A percentile compares a stretch with the other conserved stretches of the same genome.
Evolutionary conservation across 2,329 filamentous ascomycete species (phyloP).

Genomic region (Fusarium brachygibbosum): DNA sequence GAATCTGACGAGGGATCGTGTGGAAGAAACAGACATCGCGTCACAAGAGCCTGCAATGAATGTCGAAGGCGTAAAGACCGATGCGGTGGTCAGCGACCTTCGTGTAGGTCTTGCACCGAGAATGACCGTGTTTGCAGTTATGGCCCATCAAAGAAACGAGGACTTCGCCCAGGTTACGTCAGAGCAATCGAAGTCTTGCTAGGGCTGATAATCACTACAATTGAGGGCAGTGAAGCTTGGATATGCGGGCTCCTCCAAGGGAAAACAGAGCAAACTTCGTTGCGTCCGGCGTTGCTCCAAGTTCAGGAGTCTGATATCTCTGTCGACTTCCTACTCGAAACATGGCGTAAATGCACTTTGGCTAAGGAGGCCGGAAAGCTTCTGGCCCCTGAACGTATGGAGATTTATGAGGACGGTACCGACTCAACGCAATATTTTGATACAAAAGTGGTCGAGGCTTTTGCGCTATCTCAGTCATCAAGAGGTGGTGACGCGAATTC

Average conservation of each 20-base stretch:
- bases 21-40: constrained; percentile 4
- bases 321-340: constrained; percentile 5
- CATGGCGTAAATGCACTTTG: constrained; percentile 9
- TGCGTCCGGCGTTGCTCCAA: fast-evolving
- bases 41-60: constrained; percentile 22
- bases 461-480: not conserved
- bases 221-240: not conserved
- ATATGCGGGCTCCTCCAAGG: not conserved
- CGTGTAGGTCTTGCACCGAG: constrained; percentile 8
- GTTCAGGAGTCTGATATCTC: not conserved
- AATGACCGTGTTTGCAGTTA: constrained; percentile 6
- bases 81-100: constrained; percentile 1
- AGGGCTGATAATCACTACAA: not conserved
- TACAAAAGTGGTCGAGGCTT: not conserved
- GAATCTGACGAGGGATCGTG: not conserved
- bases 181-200: constrained; percentile 21
- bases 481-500: not conserved
- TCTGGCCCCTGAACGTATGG: not conserved
- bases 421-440: constrained; percentile 13
- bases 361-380: not conserved
- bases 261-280: fast-evolving
- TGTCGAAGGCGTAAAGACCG: constrained; percentile 11
- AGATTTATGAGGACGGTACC: not conserved
- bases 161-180: constrained; percentile 7
- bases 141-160: constrained; percentile 16